A percentile compares a stretch with the other conserved stretches of the same genome.
Evolutionary conservation across 495 filamentous ascomycete genomes (phyloP).

Genomic region (Neurospora hispaniola): DNA sequence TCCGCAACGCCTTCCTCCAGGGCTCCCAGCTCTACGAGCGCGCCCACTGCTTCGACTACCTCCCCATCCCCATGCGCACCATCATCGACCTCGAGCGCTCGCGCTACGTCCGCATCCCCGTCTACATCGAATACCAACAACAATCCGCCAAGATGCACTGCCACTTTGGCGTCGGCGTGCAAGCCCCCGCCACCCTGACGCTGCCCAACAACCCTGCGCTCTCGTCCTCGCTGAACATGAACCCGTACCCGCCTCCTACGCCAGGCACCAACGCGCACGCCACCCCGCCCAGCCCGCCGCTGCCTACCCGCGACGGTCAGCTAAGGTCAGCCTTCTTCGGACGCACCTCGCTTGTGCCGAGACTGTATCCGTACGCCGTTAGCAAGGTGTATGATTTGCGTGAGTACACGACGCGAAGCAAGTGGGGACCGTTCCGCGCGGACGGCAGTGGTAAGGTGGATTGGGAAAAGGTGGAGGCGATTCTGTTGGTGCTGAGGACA

Average conservation of each 20-base stretch:
- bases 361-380: constrained; percentile 43
- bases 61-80: background rate
- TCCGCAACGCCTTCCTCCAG: constrained; percentile 35
- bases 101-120: constrained; percentile 37
- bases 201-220: background rate
- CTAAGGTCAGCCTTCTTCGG: constrained; percentile 5
- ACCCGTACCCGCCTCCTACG: background rate
- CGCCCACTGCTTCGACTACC: constrained; percentile 17
- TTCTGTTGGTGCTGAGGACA: constrained; percentile 47
- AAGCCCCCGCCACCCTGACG: background rate
- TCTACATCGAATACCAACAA: constrained; percentile 31
- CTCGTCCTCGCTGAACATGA: background rate
- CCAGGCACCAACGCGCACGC: background rate
- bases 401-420: constrained; percentile 41
- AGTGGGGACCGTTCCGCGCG: constrained; percentile 53
- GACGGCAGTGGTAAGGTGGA: constrained; percentile 45
- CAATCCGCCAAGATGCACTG: constrained; percentile 52
- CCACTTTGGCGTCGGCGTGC: constrained; percentile 38
- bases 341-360: background rate
- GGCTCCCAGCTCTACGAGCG: constrained; percentile 44
- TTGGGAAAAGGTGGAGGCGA: constrained; percentile 61
- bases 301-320: constrained; percentile 20
- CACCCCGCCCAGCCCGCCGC: constrained; percentile 12
- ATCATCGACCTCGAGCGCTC: constrained; percentile 6
- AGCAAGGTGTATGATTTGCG: constrained; percentile 56